Base-by-base conservation (phyloP, 768 basidiomycete species). In the Rhodotorula kratochvilovae region DNA sequence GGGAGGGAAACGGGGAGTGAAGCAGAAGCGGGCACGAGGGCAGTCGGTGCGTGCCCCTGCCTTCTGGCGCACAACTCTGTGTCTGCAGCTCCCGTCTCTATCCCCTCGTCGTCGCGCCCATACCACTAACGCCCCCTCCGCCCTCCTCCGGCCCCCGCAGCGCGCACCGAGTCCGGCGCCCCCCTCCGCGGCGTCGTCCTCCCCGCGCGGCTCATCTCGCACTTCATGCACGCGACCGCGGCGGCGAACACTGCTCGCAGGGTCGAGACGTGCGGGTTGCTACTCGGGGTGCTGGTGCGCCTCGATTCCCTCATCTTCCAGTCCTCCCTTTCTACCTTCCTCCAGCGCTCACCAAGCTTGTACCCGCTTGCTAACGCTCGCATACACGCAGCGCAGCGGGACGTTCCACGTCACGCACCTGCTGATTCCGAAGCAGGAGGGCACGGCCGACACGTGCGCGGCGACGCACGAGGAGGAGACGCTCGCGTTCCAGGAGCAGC, bases 381-480 rank as follows among this genome's bases (percentile, higher is more conserved):
- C 15, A 29, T n/a, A 53, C 7, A 82, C 83, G 68, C 79, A 82
- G 66, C n/a, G 33, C 10, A 86, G 86, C 39, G 83, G 83, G 77
- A 86, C 85, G 79, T 91, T 82, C 76, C 80, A 85, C 5, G 90
- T 93, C n/a, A 88, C 90, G 66, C 89, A 88, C 59, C 79, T 95
- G 77, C 81, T 95, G 77, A 88, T 95, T 27, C 92, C 92, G n/a
- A 89, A 86, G 80, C 92, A 95, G 77, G 88, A 87, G 68, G 88
- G 90, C 69, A 91, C 91, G 72, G 87, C 88, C 68, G 91, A 95
- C 81, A 91, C 91, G n/a, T 95, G 92, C 80, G 87, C 88, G 43
- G 94, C 92, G 89, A 88, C 91, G 63, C 88, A 89, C 78, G 92
- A 94, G 76, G 92, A 94, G 79, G 82, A 91, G 57, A 90, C 92